Conservation (phyloP, 2,329 filamentous ascomycete species). For the Fusarium lyarnte region DNA sequence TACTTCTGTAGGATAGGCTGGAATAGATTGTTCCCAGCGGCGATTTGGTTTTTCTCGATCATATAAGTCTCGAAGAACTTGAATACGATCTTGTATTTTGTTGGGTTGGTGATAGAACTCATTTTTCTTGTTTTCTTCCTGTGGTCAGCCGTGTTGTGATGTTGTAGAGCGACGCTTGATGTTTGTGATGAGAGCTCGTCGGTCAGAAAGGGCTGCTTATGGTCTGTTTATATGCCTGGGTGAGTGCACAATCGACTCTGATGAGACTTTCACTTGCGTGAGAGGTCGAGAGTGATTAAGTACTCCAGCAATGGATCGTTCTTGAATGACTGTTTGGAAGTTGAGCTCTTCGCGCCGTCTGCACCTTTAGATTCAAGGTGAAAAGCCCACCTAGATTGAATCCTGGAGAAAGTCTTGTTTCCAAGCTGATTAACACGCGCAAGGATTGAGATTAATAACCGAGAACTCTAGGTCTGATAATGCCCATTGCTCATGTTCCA, state of each 20-base stretch:
- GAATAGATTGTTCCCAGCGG: background rate
- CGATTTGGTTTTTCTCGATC: background rate
- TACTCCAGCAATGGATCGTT: rapidly evolving
- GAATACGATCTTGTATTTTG: rapidly evolving
- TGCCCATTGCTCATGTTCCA: background rate
- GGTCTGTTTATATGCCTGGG: background rate
- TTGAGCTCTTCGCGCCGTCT: background rate
- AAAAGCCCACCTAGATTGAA: rapidly evolving
- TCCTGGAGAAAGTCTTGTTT: too few relatives aligned
- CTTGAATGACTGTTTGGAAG: rapidly evolving
- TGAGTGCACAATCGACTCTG: rapidly evolving
- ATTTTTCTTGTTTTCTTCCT: background rate
- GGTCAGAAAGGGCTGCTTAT: background rate
- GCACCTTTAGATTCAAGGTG: background rate
- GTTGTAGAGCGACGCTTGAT: background rate
- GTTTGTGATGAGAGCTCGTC: background rate
- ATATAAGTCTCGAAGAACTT: background rate
- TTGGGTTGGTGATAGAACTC: background rate
- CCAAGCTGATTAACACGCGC: rapidly evolving
- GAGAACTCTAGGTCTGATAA: background rate
- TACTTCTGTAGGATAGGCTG: background rate
- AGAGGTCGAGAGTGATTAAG: background rate
- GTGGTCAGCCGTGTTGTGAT: background rate
- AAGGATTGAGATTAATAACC: rapidly evolving
- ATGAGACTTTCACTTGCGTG: rapidly evolving